These are phyloP conservation scores for Rubia yunnanensis DNA, from an alignment of 257 asterid species.

Conservation along the genomic window DNA sequence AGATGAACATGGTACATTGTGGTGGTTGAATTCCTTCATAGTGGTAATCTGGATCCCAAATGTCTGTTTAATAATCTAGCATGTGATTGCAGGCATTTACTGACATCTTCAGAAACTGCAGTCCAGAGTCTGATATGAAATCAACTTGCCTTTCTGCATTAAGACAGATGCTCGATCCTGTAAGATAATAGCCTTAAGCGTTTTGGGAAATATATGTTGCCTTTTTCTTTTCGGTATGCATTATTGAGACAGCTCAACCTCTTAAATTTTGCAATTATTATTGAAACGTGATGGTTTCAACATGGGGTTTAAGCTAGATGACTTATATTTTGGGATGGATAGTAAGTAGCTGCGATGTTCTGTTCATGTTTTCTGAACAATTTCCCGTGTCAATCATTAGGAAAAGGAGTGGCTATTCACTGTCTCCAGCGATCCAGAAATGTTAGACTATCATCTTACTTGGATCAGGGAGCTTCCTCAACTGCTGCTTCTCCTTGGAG, in stretches of 20 bases:
- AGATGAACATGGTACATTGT: not conserved
- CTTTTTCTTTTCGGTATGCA: not conserved
- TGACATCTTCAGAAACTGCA: slow-evolving; percentile 48
- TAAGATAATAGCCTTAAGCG: slow-evolving; percentile 27
- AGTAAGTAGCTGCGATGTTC: not conserved
- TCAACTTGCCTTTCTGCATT: slow-evolving; percentile 77
- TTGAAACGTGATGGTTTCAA: not conserved
- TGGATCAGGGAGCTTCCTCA: slow-evolving; percentile 76
- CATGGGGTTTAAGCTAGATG: not conserved
- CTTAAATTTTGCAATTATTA: not conserved
- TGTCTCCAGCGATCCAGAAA: slow-evolving; percentile 40
- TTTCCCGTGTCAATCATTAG: slow-evolving; percentile 21
- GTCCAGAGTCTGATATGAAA: slow-evolving; percentile 52
- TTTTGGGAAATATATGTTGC: not conserved
- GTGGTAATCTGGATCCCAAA: not conserved
- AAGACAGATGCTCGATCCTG: slow-evolving; percentile 65
- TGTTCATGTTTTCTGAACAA: not conserved
- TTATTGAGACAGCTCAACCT: not conserved
- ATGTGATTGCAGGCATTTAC: slow-evolving; percentile 59
- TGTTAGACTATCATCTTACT: slow-evolving; percentile 36
- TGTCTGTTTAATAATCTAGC: slow-evolving; percentile 1
- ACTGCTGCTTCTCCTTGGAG: slow-evolving; percentile 51
- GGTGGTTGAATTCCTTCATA: not conserved
- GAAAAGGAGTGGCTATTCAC: slow-evolving; percentile 35
- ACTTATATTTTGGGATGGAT: not conserved